Evolutionary conservation across 2,329 filamentous ascomycete genomes (phyloP).

Genomic region (Bipolaris gigantea): DNA sequence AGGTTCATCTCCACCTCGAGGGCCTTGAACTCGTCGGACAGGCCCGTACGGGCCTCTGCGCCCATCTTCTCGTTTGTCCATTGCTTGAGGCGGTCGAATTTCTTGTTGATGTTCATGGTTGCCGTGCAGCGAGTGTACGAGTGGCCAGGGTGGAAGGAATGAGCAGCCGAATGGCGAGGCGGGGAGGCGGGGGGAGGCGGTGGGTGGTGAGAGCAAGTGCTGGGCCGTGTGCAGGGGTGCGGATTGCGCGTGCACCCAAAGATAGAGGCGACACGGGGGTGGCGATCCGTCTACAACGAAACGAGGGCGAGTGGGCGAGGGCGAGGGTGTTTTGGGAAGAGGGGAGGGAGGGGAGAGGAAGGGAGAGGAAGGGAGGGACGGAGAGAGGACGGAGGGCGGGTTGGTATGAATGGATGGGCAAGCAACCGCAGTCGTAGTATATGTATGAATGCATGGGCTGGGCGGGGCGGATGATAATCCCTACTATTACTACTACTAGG

Average conservation of each 20-base stretch:
- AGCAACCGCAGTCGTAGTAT: too few species aligned
- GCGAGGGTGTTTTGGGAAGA: not conserved
- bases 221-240: slow-evolving; percentile 22
- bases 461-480: too few species aligned
- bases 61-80: slow-evolving; percentile 98
- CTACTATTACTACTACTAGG: too few species aligned
- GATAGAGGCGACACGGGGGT: not conserved
- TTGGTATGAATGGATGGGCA: not conserved
- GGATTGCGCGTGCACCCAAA: slow-evolving; percentile 15
- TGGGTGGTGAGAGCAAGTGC: slow-evolving; percentile 14
- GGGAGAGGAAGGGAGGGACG: not conserved
- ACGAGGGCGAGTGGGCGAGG: not conserved
- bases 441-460: too few species aligned
- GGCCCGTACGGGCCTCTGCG: slow-evolving; percentile 80
- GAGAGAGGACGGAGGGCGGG: slow-evolving; percentile 7
- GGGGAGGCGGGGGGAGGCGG: slow-evolving; percentile 20
- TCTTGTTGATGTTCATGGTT: slow-evolving; percentile 72
- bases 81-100: slow-evolving; percentile 94
- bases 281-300: slow-evolving; percentile 7
- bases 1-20: slow-evolving; percentile 89
- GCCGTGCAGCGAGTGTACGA: slow-evolving; percentile 13
- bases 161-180: slow-evolving; percentile 11
- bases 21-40: slow-evolving; percentile 87
- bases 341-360: too few species aligned
- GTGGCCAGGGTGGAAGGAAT: not conserved